A percentile compares a stretch with the other conserved stretches of the same genome.
These are phyloP conservation scores for Nicotiana rustica DNA, from an alignment of 305 asterid species.

Conservation along the genomic window DNA sequence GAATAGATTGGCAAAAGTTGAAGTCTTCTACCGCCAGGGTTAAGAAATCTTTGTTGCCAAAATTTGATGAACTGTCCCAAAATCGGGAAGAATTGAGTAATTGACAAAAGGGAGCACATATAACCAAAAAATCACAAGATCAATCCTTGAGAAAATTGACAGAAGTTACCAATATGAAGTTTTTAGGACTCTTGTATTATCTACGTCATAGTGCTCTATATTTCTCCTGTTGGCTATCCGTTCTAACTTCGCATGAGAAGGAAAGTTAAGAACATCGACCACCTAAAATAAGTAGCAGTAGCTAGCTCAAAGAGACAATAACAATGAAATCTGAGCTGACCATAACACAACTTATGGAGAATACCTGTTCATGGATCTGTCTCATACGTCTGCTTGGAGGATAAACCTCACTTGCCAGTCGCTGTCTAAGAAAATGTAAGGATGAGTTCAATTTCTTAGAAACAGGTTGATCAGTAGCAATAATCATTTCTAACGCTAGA, in stretches of 20 bases:
- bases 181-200: slow-evolving; percentile 67
- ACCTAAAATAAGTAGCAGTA: slow-evolving; percentile 59
- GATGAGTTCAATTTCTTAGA: slow-evolving; percentile 58
- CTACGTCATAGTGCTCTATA: slow-evolving; percentile 66
- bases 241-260: slow-evolving; percentile 66
- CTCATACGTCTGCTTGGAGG: slow-evolving; percentile 48
- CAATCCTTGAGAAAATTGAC: slow-evolving; percentile 8
- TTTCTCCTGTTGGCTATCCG: slow-evolving; percentile 64
- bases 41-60: slow-evolving; percentile 67
- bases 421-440: slow-evolving; percentile 57
- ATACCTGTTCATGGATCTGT: slow-evolving; percentile 69
- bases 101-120: slow-evolving; percentile 11
- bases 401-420: slow-evolving; percentile 42
- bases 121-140: background rate
- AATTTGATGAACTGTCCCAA: slow-evolving; percentile 67
- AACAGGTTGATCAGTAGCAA: slow-evolving; percentile 58
- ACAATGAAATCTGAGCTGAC: slow-evolving; percentile 26
- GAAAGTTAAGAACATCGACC: slow-evolving; percentile 62
- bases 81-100: slow-evolving; percentile 31
- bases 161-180: slow-evolving; percentile 69
- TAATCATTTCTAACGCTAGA: slow-evolving; percentile 66
- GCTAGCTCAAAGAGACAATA: slow-evolving; percentile 24
- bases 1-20: slow-evolving; percentile 70
- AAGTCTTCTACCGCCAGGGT: slow-evolving; percentile 74
- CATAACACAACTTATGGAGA: background rate